Base-by-base conservation (phyloP, 2,329 filamentous ascomycete species). In the Paraconiothyrium sp. region DNA sequence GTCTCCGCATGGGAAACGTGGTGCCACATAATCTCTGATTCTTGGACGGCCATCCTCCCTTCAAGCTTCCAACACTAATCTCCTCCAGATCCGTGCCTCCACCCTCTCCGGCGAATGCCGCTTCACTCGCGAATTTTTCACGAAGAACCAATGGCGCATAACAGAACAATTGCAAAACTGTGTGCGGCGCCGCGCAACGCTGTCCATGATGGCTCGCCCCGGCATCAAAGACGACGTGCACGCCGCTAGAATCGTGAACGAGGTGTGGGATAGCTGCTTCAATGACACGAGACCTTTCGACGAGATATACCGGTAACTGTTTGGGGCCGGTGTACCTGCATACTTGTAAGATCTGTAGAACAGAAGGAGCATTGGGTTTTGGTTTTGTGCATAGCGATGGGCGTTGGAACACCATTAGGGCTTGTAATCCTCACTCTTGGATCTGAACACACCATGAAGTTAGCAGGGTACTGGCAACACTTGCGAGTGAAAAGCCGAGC, bases 231-330 rank as follows among this genome's bases (percentile, higher is more conserved):
- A 97, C 78, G 90, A 97, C 71, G 89, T 89, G 14, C 92, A 98
- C 69, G 95, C 95, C 4, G 87, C 88, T 55, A 92, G 91, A 81
- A 89, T 96, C 30, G 93, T 99, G 60, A 95, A 98, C 79, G 90
- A 97, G 79, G 95, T 99, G n/a, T 99, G 94, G 93, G 94, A 97
- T 69, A 97, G 93, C 72, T 99, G 95, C 79, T 99, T 97, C 78
- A 84, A 88, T 55, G 95, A 99, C 80, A 98, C 94, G 4, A 85
- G 95, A 73, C 95, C 95, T 2, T 99, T 99, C 80, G 93, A 98
- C 78, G 94, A 98, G 78, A 93, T 99, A 57, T 99, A 97, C 79
- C 89, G 92, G 78, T 94, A 58, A 65, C 11, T 27, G 14, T 14
- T 9, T 34, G n/a, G 14, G 48, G 11, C 37, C 13, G 34, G 27